phyloP scores from a whole-genome alignment of 306 rosid genomes.

The Potentilla sterilis region DNA sequence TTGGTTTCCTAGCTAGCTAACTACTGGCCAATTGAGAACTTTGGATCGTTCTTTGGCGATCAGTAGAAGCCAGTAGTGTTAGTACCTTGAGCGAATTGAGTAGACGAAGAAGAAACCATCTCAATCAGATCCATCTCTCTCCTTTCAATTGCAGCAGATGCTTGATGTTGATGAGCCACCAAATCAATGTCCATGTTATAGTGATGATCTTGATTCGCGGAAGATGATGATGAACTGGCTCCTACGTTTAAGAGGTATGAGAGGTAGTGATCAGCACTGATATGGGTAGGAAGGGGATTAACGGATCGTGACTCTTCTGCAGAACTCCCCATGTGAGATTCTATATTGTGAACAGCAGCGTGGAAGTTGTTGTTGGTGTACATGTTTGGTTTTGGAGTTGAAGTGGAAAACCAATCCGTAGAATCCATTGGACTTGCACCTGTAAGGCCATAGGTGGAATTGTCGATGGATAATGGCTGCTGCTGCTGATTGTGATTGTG shows the following conservation, averaged over 20 bases:
- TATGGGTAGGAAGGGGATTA: slow-evolving; percentile 12
- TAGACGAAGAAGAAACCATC: slow-evolving; percentile 42
- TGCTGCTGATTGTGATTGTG: not conserved
- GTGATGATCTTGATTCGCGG: slow-evolving; percentile 20
- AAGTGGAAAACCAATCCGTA: not conserved
- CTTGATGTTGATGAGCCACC: slow-evolving; percentile 18
- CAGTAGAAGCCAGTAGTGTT: not conserved
- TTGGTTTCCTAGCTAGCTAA: not conserved
- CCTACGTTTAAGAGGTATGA: slow-evolving; percentile 55
- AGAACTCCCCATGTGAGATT: not conserved
- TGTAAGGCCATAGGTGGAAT: not conserved
- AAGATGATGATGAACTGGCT: slow-evolving; percentile 24
- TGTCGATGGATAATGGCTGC: slow-evolving; percentile 5
- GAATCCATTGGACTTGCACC: slow-evolving; percentile 1
- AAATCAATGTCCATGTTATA: slow-evolving; percentile 24
- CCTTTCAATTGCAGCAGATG: slow-evolving; percentile 19
- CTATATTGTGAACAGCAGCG: not conserved
- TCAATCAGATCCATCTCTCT: slow-evolving; percentile 69
- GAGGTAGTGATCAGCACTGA: slow-evolving; percentile 49
- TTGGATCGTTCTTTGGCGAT: not conserved
- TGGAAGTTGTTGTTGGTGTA: not conserved
- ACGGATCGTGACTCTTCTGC: not conserved
- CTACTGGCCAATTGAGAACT: not conserved
- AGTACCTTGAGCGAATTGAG: slow-evolving; percentile 15
- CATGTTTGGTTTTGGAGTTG: slow-evolving; percentile 6